Conservation (phyloP, 2,329 filamentous ascomycete species). For the Pseudogymnoascus sp. region DNA sequence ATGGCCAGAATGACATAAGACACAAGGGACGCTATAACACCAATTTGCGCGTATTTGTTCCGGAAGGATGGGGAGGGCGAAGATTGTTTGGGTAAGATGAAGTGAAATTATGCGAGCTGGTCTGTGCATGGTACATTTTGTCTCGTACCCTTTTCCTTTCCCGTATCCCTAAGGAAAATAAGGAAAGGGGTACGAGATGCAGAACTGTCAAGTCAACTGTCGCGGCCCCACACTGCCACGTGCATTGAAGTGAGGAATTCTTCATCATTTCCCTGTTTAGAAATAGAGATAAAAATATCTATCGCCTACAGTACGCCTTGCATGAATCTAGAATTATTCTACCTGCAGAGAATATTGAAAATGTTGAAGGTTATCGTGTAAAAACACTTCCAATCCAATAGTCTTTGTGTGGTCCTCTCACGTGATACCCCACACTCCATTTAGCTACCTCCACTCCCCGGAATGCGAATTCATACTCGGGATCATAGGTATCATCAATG, state of each 20-base stretch:
- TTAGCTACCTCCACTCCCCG: conserved; percentile 45
- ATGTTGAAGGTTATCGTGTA: conserved; percentile 27
- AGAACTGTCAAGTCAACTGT: conserved; percentile 9
- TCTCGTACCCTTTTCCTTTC: neutral
- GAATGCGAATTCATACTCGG: conserved; percentile 59
- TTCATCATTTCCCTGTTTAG: neutral
- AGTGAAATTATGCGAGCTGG: conserved; percentile 7
- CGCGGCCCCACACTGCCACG: neutral
- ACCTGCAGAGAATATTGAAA: neutral
- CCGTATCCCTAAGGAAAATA: no score
- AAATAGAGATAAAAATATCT: neutral
- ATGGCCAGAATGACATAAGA: conserved; percentile 7
- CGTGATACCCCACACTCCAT: conserved; percentile 56
- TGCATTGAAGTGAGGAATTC: neutral
- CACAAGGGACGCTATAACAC: conserved; percentile 8
- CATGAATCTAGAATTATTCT: conserved; percentile 1
- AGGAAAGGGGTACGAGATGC: neutral
- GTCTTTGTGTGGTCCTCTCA: conserved; percentile 66
- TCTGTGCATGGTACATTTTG: neutral
- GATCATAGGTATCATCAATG: conserved; percentile 62
- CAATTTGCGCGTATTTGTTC: conserved; percentile 1
- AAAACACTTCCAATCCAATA: conserved; percentile 54
- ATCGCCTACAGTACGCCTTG: neutral
- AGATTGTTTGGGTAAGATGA: conserved; percentile 4
- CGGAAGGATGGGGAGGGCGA: neutral